phyloP scores from a whole-genome alignment of 257 asterid species.

The Salvia splendens region DNA sequence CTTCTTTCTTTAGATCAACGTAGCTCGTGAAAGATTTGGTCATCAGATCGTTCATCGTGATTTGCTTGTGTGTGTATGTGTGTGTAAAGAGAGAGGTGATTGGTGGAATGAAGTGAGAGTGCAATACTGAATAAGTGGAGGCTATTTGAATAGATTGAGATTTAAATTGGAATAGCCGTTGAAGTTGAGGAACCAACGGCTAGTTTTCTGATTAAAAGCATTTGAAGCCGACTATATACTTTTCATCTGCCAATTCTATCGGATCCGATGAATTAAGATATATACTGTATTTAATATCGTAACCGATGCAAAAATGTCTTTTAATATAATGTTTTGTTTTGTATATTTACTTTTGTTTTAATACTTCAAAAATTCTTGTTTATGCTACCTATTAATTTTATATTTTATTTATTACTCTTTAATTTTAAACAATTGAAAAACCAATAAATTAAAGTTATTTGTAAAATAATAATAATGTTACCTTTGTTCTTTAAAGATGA shows the following conservation, averaged over 20 bases:
- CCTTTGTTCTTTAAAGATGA: too few species aligned
- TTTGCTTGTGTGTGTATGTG: neutral
- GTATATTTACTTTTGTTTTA: too few species aligned
- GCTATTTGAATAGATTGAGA: slow-evolving; percentile 33
- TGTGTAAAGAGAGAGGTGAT: slow-evolving; percentile 9
- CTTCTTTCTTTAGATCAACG: slow-evolving; percentile 83
- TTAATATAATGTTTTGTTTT: too few species aligned
- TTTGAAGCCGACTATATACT: neutral
- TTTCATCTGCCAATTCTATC: neutral
- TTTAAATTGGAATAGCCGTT: slow-evolving; percentile 53
- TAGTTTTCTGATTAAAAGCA: neutral
- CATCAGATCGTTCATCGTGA: slow-evolving; percentile 87
- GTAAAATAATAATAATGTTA: too few species aligned
- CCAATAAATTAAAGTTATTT: too few species aligned
- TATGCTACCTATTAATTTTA: too few species aligned
- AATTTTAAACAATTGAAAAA: too few species aligned
- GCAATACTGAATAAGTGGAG: neutral
- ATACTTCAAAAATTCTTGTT: too few species aligned
- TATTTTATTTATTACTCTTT: too few species aligned
- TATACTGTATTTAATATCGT: too few species aligned
- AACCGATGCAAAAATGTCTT: too few species aligned
- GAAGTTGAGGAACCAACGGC: slow-evolving; percentile 26
- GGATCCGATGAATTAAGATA: neutral
- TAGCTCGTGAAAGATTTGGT: slow-evolving; percentile 93
- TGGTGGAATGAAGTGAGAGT: neutral